phyloP scores from a whole-genome alignment of 768 basidiomycete genomes.

The Pleurotus djamor region DNA sequence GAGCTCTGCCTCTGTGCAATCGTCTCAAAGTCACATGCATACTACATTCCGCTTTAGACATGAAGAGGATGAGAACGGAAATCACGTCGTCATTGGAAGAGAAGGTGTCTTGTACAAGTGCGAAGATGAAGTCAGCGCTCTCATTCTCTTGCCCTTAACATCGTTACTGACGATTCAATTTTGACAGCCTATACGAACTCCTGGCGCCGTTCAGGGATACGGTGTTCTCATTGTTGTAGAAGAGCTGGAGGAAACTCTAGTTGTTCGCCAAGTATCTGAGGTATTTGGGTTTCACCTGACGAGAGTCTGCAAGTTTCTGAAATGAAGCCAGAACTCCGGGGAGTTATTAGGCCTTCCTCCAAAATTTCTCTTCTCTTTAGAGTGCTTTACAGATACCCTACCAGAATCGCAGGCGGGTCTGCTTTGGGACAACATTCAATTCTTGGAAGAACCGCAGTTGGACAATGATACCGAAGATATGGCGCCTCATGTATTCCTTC shows the following conservation, averaged over 20 bases:
- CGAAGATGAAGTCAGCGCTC: constrained; percentile 87
- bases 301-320: constrained; percentile 86
- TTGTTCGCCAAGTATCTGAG: constrained; percentile 80
- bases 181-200: constrained; percentile 75
- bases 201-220: constrained; percentile 80
- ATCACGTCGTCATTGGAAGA: constrained; percentile 68
- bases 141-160: too few relatives aligned
- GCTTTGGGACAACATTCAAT: constrained; percentile 75
- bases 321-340: constrained; percentile 68
- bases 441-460: constrained; percentile 49
- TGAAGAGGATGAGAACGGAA: constrained; percentile 58
- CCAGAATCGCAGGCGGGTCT: constrained; percentile 61
- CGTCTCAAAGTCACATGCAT: constrained; percentile 17
- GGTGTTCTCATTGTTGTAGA: constrained; percentile 78
- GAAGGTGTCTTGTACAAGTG: constrained; percentile 66
- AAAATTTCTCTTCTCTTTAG: constrained; percentile 63
- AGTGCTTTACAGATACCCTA: constrained; percentile 72
- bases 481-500: constrained; percentile 61
- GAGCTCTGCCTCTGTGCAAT: background rate
- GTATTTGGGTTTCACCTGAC: too few relatives aligned
- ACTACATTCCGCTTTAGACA: constrained; percentile 68
- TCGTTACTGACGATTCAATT: too few relatives aligned
- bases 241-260: constrained; percentile 51
- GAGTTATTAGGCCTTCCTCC: constrained; percentile 77
- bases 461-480: constrained; percentile 37